A percentile compares a stretch with the other conserved stretches of the same genome.
Evolutionary conservation across 805 yeast genomes (phyloP).

Genomic region (Spathaspora girioi): DNA sequence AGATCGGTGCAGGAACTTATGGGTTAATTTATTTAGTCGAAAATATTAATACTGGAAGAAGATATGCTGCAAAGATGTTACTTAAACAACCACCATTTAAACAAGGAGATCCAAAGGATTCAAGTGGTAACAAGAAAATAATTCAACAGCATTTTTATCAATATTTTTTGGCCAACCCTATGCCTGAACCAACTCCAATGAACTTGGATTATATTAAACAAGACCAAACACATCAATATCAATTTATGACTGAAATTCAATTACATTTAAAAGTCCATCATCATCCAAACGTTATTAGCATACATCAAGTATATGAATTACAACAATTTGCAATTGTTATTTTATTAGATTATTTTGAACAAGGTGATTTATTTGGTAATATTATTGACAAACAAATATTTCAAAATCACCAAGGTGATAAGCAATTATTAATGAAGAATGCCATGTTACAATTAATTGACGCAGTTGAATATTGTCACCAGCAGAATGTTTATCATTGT

Average conservation of each 20-base stretch:
- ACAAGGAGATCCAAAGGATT: constrained; percentile 26
- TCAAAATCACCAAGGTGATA: constrained; percentile 30
- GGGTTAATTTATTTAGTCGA: constrained; percentile 73
- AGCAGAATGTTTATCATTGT: constrained; percentile 33
- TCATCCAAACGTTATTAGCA: constrained; percentile 75
- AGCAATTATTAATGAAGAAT: constrained; percentile 46
- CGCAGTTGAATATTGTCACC: constrained; percentile 32
- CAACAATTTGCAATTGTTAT: constrained; percentile 55
- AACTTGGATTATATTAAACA: constrained; percentile 20
- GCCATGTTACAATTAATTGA: constrained; percentile 39
- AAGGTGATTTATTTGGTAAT: constrained; percentile 82
- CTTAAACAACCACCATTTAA: constrained; percentile 42
- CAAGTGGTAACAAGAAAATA: constrained; percentile 23
- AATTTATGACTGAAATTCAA: constrained; percentile 61
- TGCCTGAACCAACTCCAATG: constrained; percentile 13
- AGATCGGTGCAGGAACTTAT: constrained; percentile 82
- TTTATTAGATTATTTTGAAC: constrained; percentile 80
- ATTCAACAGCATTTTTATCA: constrained; percentile 23
- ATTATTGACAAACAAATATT: constrained; percentile 75
- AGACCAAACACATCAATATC: constrained; percentile 21
- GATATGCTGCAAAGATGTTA: constrained; percentile 71
- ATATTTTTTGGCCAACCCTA: constrained; percentile 15
- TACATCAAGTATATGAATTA: constrained; percentile 67
- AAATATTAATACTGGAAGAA: constrained; percentile 46
- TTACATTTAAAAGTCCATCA: constrained; percentile 71